Percentiles rank a stretch among this genome's conserved stretches.
Conservation (phyloP, 2,329 filamentous ascomycete species). For the Niveomyces coronatus region DNA sequence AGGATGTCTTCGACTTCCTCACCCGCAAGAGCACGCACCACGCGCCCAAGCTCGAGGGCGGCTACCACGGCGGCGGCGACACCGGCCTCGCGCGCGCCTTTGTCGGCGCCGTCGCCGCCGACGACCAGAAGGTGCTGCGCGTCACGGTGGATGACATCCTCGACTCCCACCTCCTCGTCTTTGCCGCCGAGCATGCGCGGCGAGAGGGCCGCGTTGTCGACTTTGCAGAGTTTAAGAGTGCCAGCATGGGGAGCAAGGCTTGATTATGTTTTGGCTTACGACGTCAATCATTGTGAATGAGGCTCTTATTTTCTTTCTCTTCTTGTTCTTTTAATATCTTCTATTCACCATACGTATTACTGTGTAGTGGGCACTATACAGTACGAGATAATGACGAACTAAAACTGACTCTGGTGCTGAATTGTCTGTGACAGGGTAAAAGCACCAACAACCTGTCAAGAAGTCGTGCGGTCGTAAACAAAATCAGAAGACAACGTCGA, state of each 20-base stretch:
- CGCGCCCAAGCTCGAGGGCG: constrained; percentile 11
- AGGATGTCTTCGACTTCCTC: constrained; percentile 13
- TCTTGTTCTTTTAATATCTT: no score
- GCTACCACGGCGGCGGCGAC: constrained; percentile 12
- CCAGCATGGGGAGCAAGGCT: background rate
- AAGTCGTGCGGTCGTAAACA: no score
- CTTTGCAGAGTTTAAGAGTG: constrained; percentile 10
- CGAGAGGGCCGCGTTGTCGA: constrained; percentile 11
- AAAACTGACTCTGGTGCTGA: no score
- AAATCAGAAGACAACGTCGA: no score
- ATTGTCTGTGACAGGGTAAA: no score
- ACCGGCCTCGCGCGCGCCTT: constrained; percentile 11
- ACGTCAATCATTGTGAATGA: no score
- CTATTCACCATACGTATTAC: no score
- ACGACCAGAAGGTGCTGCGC: constrained; percentile 7
- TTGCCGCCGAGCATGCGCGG: constrained; percentile 12
- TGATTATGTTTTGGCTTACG: no score
- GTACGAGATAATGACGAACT: no score
- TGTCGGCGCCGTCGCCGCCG: constrained; percentile 9
- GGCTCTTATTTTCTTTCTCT: no score
- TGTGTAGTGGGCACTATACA: no score
- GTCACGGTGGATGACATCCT: constrained; percentile 11
- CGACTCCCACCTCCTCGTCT: constrained; percentile 12
- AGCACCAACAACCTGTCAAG: no score
- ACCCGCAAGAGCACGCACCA: constrained; percentile 9